Base-by-base conservation (phyloP, 768 basidiomycete genomes). In the Mycena haematopus region DNA sequence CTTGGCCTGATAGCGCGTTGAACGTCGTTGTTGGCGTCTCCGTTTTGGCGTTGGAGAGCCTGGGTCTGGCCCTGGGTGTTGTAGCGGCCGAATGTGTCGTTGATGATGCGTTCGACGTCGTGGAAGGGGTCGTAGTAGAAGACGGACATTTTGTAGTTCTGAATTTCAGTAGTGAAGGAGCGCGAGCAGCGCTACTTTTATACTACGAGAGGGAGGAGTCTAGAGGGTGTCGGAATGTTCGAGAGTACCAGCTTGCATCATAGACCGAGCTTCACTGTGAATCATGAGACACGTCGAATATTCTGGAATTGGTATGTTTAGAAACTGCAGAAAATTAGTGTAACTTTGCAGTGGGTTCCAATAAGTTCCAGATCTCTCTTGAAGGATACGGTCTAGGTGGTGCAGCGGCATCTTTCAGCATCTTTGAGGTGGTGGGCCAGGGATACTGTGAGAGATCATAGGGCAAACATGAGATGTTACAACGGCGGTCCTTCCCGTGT, bases 41-140 rank as follows among this genome's bases (percentile, higher is more conserved):
- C 54, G 44, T 42, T 36, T 7, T 63, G 56, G 36, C 62, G 62
- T 36, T 63, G 62, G n/a, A n/a, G n/a, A n/a, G n/a, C n/a, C n/a
- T n/a, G n/a, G n/a, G n/a, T n/a, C n/a, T n/a, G n/a, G n/a, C 58
- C 29, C 33, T n/a, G 17, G 49, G 4, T 50, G 31, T 50, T 50
- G 22, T 11, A 59, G 46, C 45, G 63, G 54, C 62, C 62, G 44
- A 57, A 65, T 11, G 75, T 73, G 21, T 79, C 76, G 66, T 83
- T 78, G 52, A 83, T 76, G 65, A 83, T 71, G 66, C 79, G 80
- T 24, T 81, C 79, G 54, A 81, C 76, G 63, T 82, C 78, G 60
- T 74, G 74, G 72, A 76, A 75, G 45, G 81, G 81, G 35, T 82
- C 81, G 72, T 82, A 82, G 70, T 70, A 74, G 71, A 72, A 74